phyloP scores from a whole-genome alignment of 202 grass and related monocot species.

The Musa balbisiana region DNA sequence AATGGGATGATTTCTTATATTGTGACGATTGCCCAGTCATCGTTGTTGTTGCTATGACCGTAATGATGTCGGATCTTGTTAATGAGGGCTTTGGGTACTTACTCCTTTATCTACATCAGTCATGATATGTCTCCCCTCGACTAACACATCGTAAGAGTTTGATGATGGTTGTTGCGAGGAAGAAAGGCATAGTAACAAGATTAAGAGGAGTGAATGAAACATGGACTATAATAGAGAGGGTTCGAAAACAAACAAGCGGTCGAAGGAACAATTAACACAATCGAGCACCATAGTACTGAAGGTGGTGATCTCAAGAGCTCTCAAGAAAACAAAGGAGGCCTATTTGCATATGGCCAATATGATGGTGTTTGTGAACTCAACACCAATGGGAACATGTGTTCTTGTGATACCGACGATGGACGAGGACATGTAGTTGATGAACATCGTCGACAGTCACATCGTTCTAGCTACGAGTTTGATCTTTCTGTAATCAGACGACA shows the following conservation, averaged over 20 bases:
- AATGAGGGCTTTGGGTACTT: constrained; percentile 44
- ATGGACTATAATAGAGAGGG: too few relatives aligned
- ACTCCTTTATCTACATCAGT: constrained; percentile 50
- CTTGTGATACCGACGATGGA: constrained; percentile 16
- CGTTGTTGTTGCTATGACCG: not conserved
- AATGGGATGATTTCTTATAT: constrained; percentile 31
- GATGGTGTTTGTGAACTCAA: not conserved
- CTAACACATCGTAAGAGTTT: too few relatives aligned
- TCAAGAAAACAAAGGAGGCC: not conserved
- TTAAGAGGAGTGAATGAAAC: too few relatives aligned
- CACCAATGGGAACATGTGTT: constrained; percentile 15
- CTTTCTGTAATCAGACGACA: too few relatives aligned
- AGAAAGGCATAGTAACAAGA: too few relatives aligned
- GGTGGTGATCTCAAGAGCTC: too few relatives aligned
- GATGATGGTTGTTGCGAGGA: too few relatives aligned
- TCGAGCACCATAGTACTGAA: too few relatives aligned
- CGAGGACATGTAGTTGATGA: constrained; percentile 16
- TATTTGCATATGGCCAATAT: constrained; percentile 12
- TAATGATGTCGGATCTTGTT: constrained; percentile 29
- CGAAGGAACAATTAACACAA: too few relatives aligned
- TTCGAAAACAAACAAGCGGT: too few relatives aligned
- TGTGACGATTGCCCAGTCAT: constrained; percentile 20
- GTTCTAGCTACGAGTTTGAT: not conserved
- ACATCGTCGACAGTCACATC: constrained; percentile 2
- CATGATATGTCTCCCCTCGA: too few relatives aligned